phyloP scores from a whole-genome alignment of 208 protist species.

The Wallacemonas rigidus region DNA sequence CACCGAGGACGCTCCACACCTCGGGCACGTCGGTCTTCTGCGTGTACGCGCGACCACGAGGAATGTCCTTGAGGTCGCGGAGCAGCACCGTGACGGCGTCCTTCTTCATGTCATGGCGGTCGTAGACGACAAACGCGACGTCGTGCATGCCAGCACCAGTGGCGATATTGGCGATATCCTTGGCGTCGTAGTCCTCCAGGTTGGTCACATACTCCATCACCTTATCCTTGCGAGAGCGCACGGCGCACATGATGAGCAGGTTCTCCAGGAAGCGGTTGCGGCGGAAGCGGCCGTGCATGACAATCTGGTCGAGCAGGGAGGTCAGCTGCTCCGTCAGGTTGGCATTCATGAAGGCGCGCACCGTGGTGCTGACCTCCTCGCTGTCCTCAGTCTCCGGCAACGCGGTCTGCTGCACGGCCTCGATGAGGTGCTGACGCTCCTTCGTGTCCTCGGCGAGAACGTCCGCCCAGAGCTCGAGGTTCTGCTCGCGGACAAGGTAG shows the following conservation, averaged over 20 bases:
- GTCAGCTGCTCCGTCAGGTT: constrained; percentile 99
- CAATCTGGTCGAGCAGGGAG: constrained; percentile 99
- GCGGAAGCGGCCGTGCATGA: constrained; percentile 97
- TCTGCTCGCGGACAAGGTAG: constrained; percentile 98
- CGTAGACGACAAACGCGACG: constrained; percentile 99
- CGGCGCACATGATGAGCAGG: constrained; percentile 99
- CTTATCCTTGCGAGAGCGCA: constrained; percentile 94
- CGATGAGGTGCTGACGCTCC: constrained; percentile 93
- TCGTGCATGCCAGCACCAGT: constrained; percentile 95
- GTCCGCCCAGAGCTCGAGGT: constrained; percentile 97
- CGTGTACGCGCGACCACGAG: constrained; percentile 96
- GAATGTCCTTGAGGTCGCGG: constrained; percentile 94
- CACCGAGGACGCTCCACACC: constrained; percentile 95
- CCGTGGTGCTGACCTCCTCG: constrained; percentile 98
- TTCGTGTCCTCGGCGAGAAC: constrained; percentile 94
- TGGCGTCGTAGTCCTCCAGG: constrained; percentile 99
- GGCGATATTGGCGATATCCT: constrained; percentile 97
- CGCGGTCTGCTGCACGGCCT: constrained; percentile 98
- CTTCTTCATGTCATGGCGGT: constrained; percentile 96
- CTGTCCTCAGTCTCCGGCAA: constrained; percentile 97
- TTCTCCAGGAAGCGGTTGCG: constrained; percentile 99
- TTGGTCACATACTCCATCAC: constrained; percentile 99
- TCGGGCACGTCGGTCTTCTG: constrained; percentile 91
- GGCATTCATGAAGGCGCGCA: constrained; percentile 99
- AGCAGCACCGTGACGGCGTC: constrained; percentile 98